Base-by-base conservation (phyloP, 2,329 filamentous ascomycete species). In the Pseudocercospora macadamiae region DNA sequence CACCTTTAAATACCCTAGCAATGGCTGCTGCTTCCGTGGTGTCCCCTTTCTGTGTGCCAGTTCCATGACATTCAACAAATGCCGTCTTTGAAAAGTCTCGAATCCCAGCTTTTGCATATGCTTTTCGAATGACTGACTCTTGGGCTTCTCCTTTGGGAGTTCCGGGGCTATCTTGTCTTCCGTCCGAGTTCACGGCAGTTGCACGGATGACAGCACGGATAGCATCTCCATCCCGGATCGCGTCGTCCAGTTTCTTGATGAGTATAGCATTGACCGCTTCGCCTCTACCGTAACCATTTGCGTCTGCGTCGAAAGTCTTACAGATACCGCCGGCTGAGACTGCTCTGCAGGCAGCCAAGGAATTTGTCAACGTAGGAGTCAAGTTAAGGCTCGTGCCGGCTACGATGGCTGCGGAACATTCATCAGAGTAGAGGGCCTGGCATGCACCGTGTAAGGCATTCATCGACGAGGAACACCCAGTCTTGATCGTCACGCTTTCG, bases 271-370 rank as follows among this genome's bases (percentile, higher is more conserved):
- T 71, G 0, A 77, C 77, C 0, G 82, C 83, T 52, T 87, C 84
- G 9, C 81, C 82, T 0, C 82, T 75, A 16, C 75, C 81, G 66
- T 77, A 82, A 4, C 81, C 82, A 64, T 83, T 72, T 0, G 80
- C 82, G 2, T 49, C 62, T 2, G 65, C 69, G 10, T 70, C 67
- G 54, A 71, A 76, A 23, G 69, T 70, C 6, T 69, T 70, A 19
- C 37, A 42, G 12, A n/a, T n/a, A n/a, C 37, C 37, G 16, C 16
- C 37, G 37, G 37, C 14, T 9, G 37, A 42, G 14, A 42, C 14
- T n/a, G 16, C 12, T 18, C 37, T 42, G 37, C 3, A 42, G 37
- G 8, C 12, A 42, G 16, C 14, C 16, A 16, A 42, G 53, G 39
- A 51, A 19, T 70, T 66, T 1, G 51, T 44, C 21, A 74, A 68